phyloP scores from a whole-genome alignment of 2,329 filamentous ascomycete genomes.

The Paecilomyces niveus region DNA sequence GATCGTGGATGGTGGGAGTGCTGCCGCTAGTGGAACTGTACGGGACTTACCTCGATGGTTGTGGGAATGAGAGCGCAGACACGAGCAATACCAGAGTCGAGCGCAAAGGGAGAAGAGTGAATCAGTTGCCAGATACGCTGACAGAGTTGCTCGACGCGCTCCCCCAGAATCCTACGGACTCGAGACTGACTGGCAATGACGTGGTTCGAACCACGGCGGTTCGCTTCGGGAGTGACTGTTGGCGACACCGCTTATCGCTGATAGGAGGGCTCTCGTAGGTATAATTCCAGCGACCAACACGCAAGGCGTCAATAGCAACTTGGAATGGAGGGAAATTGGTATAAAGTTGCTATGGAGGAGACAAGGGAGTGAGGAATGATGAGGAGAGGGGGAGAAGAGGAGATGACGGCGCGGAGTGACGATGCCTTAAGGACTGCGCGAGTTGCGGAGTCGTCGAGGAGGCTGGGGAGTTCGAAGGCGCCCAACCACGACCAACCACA shows the following conservation, averaged over 20 bases:
- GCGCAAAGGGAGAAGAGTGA: not conserved
- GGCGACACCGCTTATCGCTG: slow-evolving; percentile 17
- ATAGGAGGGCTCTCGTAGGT: slow-evolving; percentile 15
- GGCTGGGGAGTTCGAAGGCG: not conserved
- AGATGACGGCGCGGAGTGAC: not conserved
- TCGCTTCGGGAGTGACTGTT: not conserved
- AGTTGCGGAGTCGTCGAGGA: not conserved
- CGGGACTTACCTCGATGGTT: not conserved
- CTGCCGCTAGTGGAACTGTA: not conserved
- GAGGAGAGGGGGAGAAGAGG: not conserved
- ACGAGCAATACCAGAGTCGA: not conserved
- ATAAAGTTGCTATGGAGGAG: not conserved
- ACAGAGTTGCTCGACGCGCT: not conserved
- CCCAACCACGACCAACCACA: slow-evolving; percentile 12
- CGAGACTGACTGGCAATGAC: not conserved
- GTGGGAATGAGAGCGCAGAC: not conserved
- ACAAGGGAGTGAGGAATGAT: slow-evolving; percentile 7
- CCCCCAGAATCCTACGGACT: not conserved
- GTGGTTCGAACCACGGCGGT: not conserved
- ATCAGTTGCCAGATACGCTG: not conserved
- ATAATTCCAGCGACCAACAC: not conserved
- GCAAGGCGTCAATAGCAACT: not conserved
- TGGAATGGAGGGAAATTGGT: not conserved
- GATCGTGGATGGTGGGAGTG: not conserved
- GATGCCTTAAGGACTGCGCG: not conserved